phyloP scores from a whole-genome alignment of 768 basidiomycete species.

The Podaxis mareebaensis region DNA sequence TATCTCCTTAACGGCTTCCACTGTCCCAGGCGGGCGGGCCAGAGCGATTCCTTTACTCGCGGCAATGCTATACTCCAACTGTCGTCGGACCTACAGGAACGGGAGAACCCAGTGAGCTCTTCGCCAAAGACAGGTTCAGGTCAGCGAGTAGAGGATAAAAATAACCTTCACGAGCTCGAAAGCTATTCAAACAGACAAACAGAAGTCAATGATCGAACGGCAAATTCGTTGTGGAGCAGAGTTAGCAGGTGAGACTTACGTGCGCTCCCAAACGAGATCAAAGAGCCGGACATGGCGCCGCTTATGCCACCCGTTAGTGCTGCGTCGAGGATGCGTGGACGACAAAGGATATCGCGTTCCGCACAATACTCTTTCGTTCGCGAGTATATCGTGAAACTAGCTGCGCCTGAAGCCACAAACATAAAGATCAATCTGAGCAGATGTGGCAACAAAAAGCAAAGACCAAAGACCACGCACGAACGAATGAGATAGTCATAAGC shows the following conservation, averaged over 20 bases:
- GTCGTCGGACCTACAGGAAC: constrained; percentile 73
- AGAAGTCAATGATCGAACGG: constrained; percentile 3
- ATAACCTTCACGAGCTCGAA: constrained; percentile 94
- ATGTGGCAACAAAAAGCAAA: neutral
- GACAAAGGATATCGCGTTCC: constrained; percentile 56
- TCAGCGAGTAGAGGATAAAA: neutral
- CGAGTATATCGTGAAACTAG: constrained; percentile 90
- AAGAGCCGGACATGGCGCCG: constrained; percentile 84
- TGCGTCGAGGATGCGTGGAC: constrained; percentile 64
- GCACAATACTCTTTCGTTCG: constrained; percentile 76
- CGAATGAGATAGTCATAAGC: constrained; percentile 92
- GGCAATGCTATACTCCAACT: constrained; percentile 91
- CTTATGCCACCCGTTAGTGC: constrained; percentile 79
- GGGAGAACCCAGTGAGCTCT: constrained; percentile 12
- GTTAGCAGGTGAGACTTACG: constrained; percentile 55
- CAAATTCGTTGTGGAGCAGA: neutral
- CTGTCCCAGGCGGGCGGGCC: constrained; percentile 74
- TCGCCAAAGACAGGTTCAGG: neutral
- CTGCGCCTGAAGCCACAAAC: constrained; percentile 57
- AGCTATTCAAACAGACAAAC: constrained; percentile 40
- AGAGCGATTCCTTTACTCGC: constrained; percentile 72
- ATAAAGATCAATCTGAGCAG: constrained; percentile 2
- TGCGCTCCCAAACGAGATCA: constrained; percentile 87
- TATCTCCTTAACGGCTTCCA: constrained; percentile 80
- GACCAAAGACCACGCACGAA: constrained; percentile 65